Base-by-base conservation (phyloP, 2,329 filamentous ascomycete species). In the Truncatella angustata region DNA sequence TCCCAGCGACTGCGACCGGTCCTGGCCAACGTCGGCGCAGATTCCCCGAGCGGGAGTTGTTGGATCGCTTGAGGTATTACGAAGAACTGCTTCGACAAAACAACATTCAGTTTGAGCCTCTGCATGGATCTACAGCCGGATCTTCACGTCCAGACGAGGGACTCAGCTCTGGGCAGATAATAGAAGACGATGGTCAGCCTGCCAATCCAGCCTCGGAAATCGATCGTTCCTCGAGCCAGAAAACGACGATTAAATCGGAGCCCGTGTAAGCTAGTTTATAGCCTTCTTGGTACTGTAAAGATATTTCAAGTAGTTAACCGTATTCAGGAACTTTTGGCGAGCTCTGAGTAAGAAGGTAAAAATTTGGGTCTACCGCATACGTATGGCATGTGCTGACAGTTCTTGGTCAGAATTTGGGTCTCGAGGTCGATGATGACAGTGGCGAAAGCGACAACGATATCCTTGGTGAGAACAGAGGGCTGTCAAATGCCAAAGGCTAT, bases 21-120 rank as follows among this genome's bases (percentile, higher is more conserved):
- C 64, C n/a, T n/a, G n/a, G 74, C 66, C 60, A 70, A 3, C 60
- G 71, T 4, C 63, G 68, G 4, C 66, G 70, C 4, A 54, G 77
- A 4, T 82, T 84, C 50, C 73, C 80, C 0, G 84, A 88, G 65
- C 72, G 76, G 52, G 80, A 81, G 16, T 66, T 87, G 16, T 63
- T 87, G 24, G 77, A 81, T 1, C 78, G 80, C 1, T 62, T 87
- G 9, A 75, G 73, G 11, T 65, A 71, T 0, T 87, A 86, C 55
- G 84, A 87, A 62, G 64, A 66, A 11, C 63, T 87, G 24, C 74
- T 87, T 5, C 73, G 71, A 11, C 65, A 78, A 54, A 74, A 86
- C 53, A 73, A 78, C 30, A 73, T 87, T 51, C 55, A 66, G 0
- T 86, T 87, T 56, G 75, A 85, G 23, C 66, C 72, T 0, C 59